Evolutionary conservation across 176 grass and related monocot genomes (phyloP).

Genomic region (Panicum miliaceum): DNA sequence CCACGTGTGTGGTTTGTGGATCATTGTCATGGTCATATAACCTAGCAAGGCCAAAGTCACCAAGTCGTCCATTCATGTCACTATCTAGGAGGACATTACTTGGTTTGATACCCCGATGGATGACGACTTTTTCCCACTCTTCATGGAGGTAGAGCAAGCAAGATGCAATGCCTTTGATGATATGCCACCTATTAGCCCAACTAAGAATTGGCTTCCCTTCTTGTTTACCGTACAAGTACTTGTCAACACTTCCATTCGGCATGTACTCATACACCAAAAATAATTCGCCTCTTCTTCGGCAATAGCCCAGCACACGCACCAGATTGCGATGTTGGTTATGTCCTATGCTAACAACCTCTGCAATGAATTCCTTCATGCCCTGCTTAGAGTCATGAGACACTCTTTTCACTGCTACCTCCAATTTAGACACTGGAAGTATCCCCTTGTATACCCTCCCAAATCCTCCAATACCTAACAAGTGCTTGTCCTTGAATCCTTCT

Average conservation of each 20-base stretch:
- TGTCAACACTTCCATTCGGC: constrained; percentile 49
- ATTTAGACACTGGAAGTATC: background rate
- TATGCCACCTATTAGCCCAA: constrained; percentile 37
- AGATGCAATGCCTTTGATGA: constrained; percentile 44
- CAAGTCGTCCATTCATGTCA: constrained; percentile 40
- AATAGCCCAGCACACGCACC: constrained; percentile 16
- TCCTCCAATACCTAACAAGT: constrained; percentile 37
- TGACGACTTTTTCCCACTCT: constrained; percentile 45
- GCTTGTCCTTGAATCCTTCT: constrained; percentile 26
- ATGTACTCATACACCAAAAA: constrained; percentile 44
- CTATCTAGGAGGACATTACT: constrained; percentile 39
- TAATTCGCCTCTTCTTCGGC: constrained; percentile 19
- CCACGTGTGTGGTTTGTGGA: constrained; percentile 40
- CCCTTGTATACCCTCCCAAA: constrained; percentile 50
- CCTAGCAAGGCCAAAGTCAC: constrained; percentile 49
- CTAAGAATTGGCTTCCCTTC: background rate
- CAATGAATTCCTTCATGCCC: constrained; percentile 41
- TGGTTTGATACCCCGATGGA: constrained; percentile 42
- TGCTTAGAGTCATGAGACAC: constrained; percentile 37
- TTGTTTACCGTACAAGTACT: constrained; percentile 13
- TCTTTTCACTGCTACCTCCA: constrained; percentile 46
- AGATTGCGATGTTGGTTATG: constrained; percentile 39
- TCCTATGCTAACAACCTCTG: constrained; percentile 30
- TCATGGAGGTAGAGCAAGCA: constrained; percentile 50
- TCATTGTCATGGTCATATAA: constrained; percentile 34